Evolutionary conservation across 257 asterid species (phyloP).

Genomic region (Paraleonurus japonicus): DNA sequence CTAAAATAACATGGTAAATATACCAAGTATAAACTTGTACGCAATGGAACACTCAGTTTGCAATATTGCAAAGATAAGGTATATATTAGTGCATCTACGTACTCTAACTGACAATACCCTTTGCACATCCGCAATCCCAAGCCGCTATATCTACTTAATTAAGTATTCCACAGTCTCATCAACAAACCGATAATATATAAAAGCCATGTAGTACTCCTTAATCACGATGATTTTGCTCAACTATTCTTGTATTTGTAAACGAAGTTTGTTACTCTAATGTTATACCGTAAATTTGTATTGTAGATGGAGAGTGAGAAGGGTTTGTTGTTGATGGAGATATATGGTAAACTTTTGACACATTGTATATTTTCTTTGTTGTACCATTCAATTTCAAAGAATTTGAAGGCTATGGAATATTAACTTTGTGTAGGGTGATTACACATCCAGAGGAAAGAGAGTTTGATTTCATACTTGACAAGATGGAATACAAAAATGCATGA

Average conservation of each 20-base stretch:
- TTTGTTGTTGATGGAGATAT: constrained; percentile 88
- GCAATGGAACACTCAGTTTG: background rate
- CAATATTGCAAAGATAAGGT: background rate
- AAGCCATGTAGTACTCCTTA: background rate
- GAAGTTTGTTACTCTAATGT: too few species aligned
- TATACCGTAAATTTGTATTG: too few species aligned
- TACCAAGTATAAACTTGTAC: background rate
- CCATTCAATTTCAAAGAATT: background rate
- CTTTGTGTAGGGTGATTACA: constrained; percentile 6
- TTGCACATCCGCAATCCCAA: background rate
- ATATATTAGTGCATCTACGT: background rate
- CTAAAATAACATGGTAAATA: background rate
- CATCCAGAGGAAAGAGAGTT: background rate
- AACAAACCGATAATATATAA: background rate
- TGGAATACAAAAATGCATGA: background rate
- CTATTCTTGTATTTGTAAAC: background rate
- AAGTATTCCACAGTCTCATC: constrained; percentile 11
- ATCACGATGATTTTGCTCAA: background rate
- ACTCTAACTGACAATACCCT: background rate
- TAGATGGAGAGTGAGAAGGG: constrained; percentile 99
- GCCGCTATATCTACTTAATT: constrained; percentile 1
- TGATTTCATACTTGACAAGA: constrained; percentile 5
- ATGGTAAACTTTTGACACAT: constrained; percentile 45
- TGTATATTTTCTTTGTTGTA: background rate
- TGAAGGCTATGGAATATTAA: background rate